Conservation (phyloP, 495 filamentous ascomycete genomes). For the Umbilicaria muhlenbergii region DNA sequence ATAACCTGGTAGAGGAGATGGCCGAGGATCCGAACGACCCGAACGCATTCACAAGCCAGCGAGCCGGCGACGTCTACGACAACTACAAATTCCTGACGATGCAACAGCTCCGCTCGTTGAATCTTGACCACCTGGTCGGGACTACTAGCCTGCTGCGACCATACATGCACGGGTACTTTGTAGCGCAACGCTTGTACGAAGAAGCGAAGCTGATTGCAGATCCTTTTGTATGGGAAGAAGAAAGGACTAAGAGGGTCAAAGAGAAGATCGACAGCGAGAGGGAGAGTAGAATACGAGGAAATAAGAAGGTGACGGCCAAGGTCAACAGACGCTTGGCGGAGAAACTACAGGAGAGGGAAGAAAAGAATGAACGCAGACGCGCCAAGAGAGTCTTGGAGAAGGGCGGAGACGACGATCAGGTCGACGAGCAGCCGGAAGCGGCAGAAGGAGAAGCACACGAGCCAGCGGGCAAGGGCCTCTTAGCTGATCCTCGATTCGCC, state of each 20-base stretch:
- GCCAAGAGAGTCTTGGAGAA: slow-evolving; percentile 40
- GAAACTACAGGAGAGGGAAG: slow-evolving; percentile 62
- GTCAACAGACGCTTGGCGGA: slow-evolving; percentile 77
- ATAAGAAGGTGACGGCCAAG: slow-evolving; percentile 83
- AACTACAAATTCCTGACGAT: slow-evolving; percentile 95
- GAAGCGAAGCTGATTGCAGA: slow-evolving; percentile 85
- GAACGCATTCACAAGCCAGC: slow-evolving; percentile 37
- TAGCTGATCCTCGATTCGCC: slow-evolving; percentile 74
- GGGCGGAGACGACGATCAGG: slow-evolving; percentile 36
- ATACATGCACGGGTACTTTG: slow-evolving; percentile 99
- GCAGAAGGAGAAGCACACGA: slow-evolving; percentile 10
- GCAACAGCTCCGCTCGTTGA: slow-evolving; percentile 64
- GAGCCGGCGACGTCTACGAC: slow-evolving; percentile 69
- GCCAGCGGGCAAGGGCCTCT: slow-evolving; percentile 35
- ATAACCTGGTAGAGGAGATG: slow-evolving; percentile 97
- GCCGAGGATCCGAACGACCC: slow-evolving; percentile 64
- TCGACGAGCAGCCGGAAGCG: slow-evolving; percentile 7
- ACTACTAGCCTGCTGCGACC: slow-evolving; percentile 74
- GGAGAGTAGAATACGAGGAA: slow-evolving; percentile 77
- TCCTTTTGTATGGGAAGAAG: slow-evolving; percentile 81
- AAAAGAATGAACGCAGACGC: slow-evolving; percentile 57
- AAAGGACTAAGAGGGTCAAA: slow-evolving; percentile 70
- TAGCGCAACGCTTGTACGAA: slow-evolving; percentile 81
- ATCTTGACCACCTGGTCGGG: slow-evolving; percentile 73
- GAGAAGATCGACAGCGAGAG: slow-evolving; percentile 92